Evolutionary conservation across 345 rosid genomes (phyloP).

Genomic region (Jatropha curcas): DNA sequence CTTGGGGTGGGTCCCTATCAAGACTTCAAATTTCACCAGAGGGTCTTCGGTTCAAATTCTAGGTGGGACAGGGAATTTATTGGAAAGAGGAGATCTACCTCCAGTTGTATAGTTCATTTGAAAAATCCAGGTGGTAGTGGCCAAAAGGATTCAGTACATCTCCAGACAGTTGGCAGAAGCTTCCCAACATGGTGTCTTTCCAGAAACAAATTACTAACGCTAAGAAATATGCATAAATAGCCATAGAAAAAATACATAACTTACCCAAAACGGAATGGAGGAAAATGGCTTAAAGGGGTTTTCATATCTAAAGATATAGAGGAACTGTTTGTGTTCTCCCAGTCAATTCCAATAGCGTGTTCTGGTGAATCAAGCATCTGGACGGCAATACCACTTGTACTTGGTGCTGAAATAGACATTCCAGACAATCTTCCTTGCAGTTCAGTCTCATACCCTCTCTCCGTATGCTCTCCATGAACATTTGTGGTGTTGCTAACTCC

Average conservation of each 20-base stretch:
- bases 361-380: slow-evolving; percentile 72
- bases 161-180: slow-evolving; percentile 12
- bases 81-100: too few species aligned
- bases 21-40: too few species aligned
- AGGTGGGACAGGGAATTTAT: too few species aligned
- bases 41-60: too few species aligned
- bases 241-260: slow-evolving; percentile 19
- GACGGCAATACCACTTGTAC: slow-evolving; percentile 49
- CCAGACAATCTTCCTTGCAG: slow-evolving; percentile 46
- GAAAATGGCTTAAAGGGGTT: slow-evolving; percentile 93
- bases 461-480: slow-evolving; percentile 57
- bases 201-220: background rate
- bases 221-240: slow-evolving; percentile 4
- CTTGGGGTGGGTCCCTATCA: too few species aligned
- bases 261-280: slow-evolving; percentile 99
- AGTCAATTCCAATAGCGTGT: slow-evolving; percentile 58
- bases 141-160: background rate
- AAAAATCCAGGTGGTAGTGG: background rate
- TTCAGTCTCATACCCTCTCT: slow-evolving; percentile 54
- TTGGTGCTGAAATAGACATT: slow-evolving; percentile 43
- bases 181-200: background rate
- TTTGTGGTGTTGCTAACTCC: slow-evolving; percentile 51
- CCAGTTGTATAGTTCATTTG: too few species aligned
- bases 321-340: slow-evolving; percentile 69
- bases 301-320: slow-evolving; percentile 87